Evolutionary conservation across 2,329 filamentous ascomycete genomes (phyloP), one percentile per base, ranked within the genome.

Genomic region (Huntiella abstrusa): DNA sequence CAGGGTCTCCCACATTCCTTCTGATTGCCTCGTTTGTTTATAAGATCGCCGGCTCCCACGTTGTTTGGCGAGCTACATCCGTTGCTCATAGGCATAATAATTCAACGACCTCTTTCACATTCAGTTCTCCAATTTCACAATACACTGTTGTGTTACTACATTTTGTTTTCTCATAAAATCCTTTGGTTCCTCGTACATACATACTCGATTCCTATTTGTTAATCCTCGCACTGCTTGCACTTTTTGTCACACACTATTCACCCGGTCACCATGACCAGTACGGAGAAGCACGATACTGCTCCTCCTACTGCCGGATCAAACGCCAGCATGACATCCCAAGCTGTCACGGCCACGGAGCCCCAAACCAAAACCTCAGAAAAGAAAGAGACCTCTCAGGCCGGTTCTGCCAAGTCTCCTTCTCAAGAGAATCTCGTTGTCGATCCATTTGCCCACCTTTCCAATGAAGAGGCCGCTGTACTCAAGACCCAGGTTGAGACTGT

Each of bases 401-500:
- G 22, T 28, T 28, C 22, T 28, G 22, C 22, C 22, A 28, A 28
- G 22, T 28, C 22, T 28, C 22, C 22, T 28, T 28, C 41, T 7
- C 13, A 43, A 35, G 34, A 43, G 35, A 15, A 39, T 19, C 22
- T 36, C 8, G 33, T 16, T 6, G 64, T 68, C 28, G 71, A 76
- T 54, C 64, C 71, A 3, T 77, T 74, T 55, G 64, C 64, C 19
- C 73, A 83, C 57, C 65, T 87, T 3, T 72, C 80, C 1, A 60
- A 70, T 6, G 57, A 78, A 49, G 80, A 88, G 60, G 76, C 71
- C 45, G 65, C 69, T 15, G 71, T 88, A 46, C 62, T 91, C 51
- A 76, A 70, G 58, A 67, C 65, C 49, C 83, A 91, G 61, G 67
- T 86, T 51, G 63, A 76, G 43, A 75, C 75, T 0, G 77, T 77